Conservation (phyloP, 768 basidiomycete species). For the Pleurotus citrinopileatus region DNA sequence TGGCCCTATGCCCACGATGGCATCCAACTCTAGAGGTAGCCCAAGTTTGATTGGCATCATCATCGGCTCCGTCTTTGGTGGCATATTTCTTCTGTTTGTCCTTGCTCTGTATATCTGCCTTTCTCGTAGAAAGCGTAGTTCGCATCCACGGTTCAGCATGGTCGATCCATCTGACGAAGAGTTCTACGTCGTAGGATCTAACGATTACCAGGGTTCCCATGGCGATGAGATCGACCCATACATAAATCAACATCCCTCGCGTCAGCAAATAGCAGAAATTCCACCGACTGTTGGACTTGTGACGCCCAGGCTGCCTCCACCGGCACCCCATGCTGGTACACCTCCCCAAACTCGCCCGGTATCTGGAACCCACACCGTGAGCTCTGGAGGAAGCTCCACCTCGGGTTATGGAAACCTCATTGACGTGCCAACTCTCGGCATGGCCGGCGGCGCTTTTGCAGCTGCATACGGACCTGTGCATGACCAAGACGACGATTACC, state of each 20-base stretch:
- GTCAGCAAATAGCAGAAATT: not conserved
- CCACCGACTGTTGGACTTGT: constrained; percentile 4
- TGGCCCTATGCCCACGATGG: constrained; percentile 16
- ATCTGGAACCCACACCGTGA: constrained; percentile 2
- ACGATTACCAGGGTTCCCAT: constrained; percentile 53
- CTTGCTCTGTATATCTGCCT: constrained; percentile 43
- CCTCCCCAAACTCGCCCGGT: constrained; percentile 5
- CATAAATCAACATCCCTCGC: constrained; percentile 34
- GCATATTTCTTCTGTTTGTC: constrained; percentile 52
- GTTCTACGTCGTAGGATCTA: constrained; percentile 36
- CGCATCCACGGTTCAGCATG: constrained; percentile 25
- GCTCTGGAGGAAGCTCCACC: constrained; percentile 22
- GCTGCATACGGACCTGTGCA: constrained; percentile 21
- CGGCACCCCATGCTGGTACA: constrained; percentile 1
- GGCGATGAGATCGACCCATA: constrained; percentile 72
- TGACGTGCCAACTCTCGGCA: constrained; percentile 38
- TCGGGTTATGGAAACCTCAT: constrained; percentile 43
- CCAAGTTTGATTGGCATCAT: constrained; percentile 50
- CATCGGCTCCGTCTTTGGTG: constrained; percentile 57
- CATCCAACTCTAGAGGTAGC: not conserved
- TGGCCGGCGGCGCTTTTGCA: constrained; percentile 28
- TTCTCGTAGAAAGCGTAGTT: constrained; percentile 45
- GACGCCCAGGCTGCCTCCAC: not conserved
- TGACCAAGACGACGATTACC: constrained; percentile 18
- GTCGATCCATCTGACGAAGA: constrained; percentile 34